Evolutionary conservation across 2,329 filamentous ascomycete species (phyloP).

Genomic region (Dichotomopilus funicola): DNA sequence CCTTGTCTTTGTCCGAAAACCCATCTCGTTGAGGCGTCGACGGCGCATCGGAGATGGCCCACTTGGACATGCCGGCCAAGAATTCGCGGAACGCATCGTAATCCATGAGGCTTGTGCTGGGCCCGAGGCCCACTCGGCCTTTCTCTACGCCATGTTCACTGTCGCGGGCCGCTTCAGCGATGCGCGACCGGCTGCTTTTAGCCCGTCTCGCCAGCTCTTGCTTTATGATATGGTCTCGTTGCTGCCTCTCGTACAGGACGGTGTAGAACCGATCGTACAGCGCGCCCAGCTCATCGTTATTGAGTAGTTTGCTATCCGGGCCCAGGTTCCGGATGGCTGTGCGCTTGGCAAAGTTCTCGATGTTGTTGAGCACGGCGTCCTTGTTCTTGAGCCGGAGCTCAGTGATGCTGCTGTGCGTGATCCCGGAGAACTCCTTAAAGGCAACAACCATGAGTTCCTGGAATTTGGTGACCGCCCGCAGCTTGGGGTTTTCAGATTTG

Average conservation of each 20-base stretch:
- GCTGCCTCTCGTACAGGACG: constrained; percentile 84
- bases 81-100: constrained; percentile 96
- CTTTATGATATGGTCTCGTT: constrained; percentile 68
- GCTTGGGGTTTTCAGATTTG: constrained; percentile 88
- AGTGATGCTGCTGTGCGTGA: constrained; percentile 86
- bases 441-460: constrained; percentile 99
- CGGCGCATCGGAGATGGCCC: constrained; percentile 86
- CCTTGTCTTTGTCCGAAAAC: constrained; percentile 46
- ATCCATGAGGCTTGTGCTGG: constrained; percentile 90
- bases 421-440: constrained; percentile 94
- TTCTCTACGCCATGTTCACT: constrained; percentile 60
- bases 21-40: constrained; percentile 46
- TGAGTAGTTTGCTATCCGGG: constrained; percentile 88
- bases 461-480: constrained; percentile 89
- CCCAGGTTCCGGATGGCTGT: constrained; percentile 94
- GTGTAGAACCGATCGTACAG: constrained; percentile 93
- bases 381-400: constrained; percentile 90
- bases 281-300: constrained; percentile 75
- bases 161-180: constrained; percentile 29
- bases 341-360: constrained; percentile 94
- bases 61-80: constrained; percentile 79
- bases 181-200: constrained; percentile 48
- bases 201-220: constrained; percentile 64
- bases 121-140: constrained; percentile 79
- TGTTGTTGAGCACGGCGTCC: constrained; percentile 86